Evolutionary conservation across 805 yeast species (phyloP), one percentile per base, ranked within the genome.

Genomic region (Pichia eremophila): DNA sequence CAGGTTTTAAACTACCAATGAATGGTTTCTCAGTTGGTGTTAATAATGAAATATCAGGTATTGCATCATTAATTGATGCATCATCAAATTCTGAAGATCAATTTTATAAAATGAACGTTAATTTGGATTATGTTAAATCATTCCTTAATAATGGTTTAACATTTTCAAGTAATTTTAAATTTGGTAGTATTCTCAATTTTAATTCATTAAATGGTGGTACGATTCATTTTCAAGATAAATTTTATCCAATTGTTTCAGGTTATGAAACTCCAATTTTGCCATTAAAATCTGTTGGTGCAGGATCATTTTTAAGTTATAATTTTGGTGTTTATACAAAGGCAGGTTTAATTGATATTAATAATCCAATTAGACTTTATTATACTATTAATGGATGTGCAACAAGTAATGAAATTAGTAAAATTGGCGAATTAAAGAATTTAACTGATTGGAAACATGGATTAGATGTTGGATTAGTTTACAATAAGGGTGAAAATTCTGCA

Each of bases 171-270:
- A 66, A 77, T 2, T 57, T 72, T 5, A 74, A 73, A 41, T 67
- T 75, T 38, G 96, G 95, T 5, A 69, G 71, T 47, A 67, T 86
- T 29, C 65, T 69, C 48, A 68, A 76, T 46, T 59, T 73, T 18
- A 50, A 60, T 5, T 50, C 54, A 46, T 51, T 47, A 49, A 46
- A 54, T 8, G 45, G 32, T 4, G 49, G 50, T 17, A 57, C 63
- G 7, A 65, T 85, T 2, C 90, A 85, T 57, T 59, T 82, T 31
- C 74, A 82, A 59, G 99, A 91, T 63, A 75, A 85, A 53, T 91
- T 90, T 61, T 86, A 81, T 58, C 70, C 85, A 41, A 95, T 49
- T 17, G 52, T 61, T 22, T 49, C 61, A 15, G 65, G 64, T 3
- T 49, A 38, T 27, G 9, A 32, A 43, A 42, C 32, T n/a, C 57